These are phyloP conservation scores for Puccinia novopanici DNA, from an alignment of 1,284 basidiomycete genomes.

Conservation along the genomic window DNA sequence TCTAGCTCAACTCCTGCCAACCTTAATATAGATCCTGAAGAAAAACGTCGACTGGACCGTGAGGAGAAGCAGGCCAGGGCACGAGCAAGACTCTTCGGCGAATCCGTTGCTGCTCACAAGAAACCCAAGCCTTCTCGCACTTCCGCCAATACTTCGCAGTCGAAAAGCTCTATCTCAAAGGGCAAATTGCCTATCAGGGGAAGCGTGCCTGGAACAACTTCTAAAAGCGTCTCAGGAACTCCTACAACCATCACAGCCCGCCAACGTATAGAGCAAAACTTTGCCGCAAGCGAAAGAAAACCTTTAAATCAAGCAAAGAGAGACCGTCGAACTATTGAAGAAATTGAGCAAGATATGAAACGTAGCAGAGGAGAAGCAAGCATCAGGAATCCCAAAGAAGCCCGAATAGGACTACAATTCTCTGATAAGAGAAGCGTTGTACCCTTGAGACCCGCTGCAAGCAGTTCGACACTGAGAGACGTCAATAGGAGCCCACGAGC, in stretches of 20 bases:
- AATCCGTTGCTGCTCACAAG: constrained; percentile 25
- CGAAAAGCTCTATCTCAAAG: neutral
- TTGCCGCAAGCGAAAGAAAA: constrained; percentile 20
- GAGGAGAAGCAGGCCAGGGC: constrained; percentile 42
- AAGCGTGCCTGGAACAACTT: neutral
- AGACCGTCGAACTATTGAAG: constrained; percentile 46
- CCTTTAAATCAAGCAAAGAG: constrained; percentile 34
- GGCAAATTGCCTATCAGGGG: neutral
- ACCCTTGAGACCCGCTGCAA: constrained; percentile 8
- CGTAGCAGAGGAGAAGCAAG: neutral
- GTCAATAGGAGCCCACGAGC: neutral
- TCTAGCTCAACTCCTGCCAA: constrained; percentile 5
- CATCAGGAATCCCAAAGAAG: neutral
- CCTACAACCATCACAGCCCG: constrained; percentile 18
- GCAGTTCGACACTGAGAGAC: neutral
- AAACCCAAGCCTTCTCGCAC: constrained; percentile 5
- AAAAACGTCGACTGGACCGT: constrained; percentile 34
- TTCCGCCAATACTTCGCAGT: neutral
- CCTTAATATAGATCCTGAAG: constrained; percentile 35
- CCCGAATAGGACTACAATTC: too few relatives aligned
- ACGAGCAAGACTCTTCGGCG: constrained; percentile 41
- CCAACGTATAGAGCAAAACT: constrained; percentile 29
- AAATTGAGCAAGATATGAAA: constrained; percentile 49
- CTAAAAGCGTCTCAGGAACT: neutral
- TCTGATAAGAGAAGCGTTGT: neutral